Percentiles rank a stretch among this genome's conserved stretches.
phyloP scores from a whole-genome alignment of 139 green algal genomes.

The Chlamydomonas schloesseri region DNA sequence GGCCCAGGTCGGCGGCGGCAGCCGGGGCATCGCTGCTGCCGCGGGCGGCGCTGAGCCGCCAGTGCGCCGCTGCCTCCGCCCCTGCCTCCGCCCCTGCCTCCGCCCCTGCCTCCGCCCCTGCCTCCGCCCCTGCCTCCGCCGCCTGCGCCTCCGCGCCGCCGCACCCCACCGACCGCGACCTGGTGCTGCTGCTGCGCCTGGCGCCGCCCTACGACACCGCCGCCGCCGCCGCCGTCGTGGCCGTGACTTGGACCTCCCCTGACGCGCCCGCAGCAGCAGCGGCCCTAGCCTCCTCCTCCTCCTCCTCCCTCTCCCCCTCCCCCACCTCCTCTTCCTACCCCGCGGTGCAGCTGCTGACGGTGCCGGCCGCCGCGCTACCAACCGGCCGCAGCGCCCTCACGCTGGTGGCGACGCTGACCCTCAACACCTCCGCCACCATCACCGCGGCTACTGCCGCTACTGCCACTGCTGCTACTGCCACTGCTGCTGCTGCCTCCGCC shows the following conservation, averaged over 20 bases:
- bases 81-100: too few species aligned
- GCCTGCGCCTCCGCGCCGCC: not conserved
- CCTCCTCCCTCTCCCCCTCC: not conserved
- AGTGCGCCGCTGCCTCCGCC: not conserved
- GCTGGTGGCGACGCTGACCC: not conserved
- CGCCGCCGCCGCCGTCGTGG: not conserved
- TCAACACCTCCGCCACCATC: too few species aligned
- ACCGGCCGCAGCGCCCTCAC: not conserved
- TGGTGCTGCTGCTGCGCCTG: conserved; percentile 1
- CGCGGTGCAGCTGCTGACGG: not conserved
- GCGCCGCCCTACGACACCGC: conserved; percentile 2
- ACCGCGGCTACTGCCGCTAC: too few species aligned
- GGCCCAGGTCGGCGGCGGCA: not conserved
- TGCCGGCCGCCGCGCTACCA: not conserved
- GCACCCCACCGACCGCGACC: not conserved
- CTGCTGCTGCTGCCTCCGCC: not conserved
- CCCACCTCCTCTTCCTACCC: not conserved
- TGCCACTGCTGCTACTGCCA: too few species aligned
- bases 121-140: too few species aligned
- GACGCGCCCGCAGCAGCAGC: not conserved
- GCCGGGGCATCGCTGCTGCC: not conserved
- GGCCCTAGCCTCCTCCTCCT: not conserved
- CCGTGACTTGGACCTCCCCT: not conserved
- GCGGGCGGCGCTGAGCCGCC: not conserved
- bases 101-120: too few species aligned